A percentile compares a stretch with the other conserved stretches of the same genome.
phyloP scores from a whole-genome alignment of 768 basidiomycete genomes.

The Mycena albidolilacea region DNA sequence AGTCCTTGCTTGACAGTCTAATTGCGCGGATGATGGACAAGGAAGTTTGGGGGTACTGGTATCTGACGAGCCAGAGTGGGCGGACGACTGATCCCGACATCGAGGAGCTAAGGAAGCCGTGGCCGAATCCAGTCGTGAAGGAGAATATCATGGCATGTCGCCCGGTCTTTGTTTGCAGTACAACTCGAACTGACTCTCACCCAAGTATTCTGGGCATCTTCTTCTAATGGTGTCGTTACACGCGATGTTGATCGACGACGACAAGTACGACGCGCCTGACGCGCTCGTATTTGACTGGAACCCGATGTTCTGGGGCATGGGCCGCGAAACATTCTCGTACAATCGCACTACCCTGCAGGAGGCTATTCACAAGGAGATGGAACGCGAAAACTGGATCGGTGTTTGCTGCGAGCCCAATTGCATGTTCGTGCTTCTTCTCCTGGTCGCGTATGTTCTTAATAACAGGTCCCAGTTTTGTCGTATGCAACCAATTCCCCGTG shows the following conservation, averaged over 20 bases:
- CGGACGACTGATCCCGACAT: conserved; percentile 24
- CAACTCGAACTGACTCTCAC: neutral
- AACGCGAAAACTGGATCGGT: conserved; percentile 33
- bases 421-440: conserved; percentile 14
- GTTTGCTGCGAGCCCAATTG: conserved; percentile 37
- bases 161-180: neutral
- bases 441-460: neutral
- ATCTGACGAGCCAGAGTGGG: conserved; percentile 33
- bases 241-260: conserved; percentile 35
- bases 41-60: conserved; percentile 36
- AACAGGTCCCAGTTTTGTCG: conserved; percentile 18
- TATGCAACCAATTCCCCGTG: conserved; percentile 36
- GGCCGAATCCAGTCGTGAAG: conserved; percentile 19
- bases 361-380: conserved; percentile 32
- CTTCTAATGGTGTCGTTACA: conserved; percentile 34
- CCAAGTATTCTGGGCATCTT: conserved; percentile 35
- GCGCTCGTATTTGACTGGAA: conserved; percentile 35
- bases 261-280: conserved; percentile 36
- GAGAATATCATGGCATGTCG: conserved; percentile 35
- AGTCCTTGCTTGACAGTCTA: conserved; percentile 13
- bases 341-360: conserved; percentile 31
- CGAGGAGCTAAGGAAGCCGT: conserved; percentile 33
- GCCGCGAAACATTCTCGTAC: conserved; percentile 30
- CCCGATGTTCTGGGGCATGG: conserved; percentile 37
- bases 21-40: conserved; percentile 31